These are phyloP conservation scores for Pythium periplocum DNA, from an alignment of 352 stramenopile genomes.

Conservation along the genomic window DNA sequence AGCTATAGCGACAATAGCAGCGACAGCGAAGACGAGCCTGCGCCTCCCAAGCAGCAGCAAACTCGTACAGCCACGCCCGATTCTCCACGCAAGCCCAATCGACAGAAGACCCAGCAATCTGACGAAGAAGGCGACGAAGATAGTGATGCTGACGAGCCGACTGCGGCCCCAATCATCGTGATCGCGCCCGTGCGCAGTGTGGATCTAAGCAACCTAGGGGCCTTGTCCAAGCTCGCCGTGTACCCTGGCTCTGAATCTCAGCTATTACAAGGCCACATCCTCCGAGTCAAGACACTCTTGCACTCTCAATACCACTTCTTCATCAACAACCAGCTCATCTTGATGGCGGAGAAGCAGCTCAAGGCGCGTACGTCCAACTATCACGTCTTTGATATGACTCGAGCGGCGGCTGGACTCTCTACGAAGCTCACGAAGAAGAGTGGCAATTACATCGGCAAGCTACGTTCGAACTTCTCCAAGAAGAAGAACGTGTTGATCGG, in stretches of 20 bases:
- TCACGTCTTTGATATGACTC: slow-evolving; percentile 84
- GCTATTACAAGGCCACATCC: slow-evolving; percentile 35
- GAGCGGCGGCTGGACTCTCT: slow-evolving; percentile 30
- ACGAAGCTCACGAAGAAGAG: slow-evolving; percentile 80
- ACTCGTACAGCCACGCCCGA: slow-evolving; percentile 19
- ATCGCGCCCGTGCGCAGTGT: slow-evolving; percentile 8
- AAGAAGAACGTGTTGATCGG: slow-evolving; percentile 71
- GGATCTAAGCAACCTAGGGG: slow-evolving; percentile 16
- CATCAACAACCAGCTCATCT: slow-evolving; percentile 48
- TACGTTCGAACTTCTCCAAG: slow-evolving; percentile 71
- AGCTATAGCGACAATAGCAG: slow-evolving; percentile 6
- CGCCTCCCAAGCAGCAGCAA: not conserved
- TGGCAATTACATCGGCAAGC: slow-evolving; percentile 87
- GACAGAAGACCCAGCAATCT: slow-evolving; percentile 20
- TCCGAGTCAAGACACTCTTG: slow-evolving; percentile 50
- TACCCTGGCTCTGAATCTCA: slow-evolving; percentile 55
- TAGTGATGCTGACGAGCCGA: slow-evolving; percentile 47
- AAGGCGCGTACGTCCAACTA: slow-evolving; percentile 82
- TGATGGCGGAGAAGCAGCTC: slow-evolving; percentile 64
- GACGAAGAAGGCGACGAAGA: slow-evolving; percentile 15
- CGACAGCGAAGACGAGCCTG: not conserved
- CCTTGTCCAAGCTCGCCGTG: slow-evolving; percentile 74
- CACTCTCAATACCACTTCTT: slow-evolving; percentile 61
- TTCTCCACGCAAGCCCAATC: slow-evolving; percentile 28
- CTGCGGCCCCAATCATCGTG: slow-evolving; percentile 2